These are phyloP conservation scores for Porcisia hertigi DNA, from an alignment of 208 protist genomes.

Conservation along the genomic window DNA sequence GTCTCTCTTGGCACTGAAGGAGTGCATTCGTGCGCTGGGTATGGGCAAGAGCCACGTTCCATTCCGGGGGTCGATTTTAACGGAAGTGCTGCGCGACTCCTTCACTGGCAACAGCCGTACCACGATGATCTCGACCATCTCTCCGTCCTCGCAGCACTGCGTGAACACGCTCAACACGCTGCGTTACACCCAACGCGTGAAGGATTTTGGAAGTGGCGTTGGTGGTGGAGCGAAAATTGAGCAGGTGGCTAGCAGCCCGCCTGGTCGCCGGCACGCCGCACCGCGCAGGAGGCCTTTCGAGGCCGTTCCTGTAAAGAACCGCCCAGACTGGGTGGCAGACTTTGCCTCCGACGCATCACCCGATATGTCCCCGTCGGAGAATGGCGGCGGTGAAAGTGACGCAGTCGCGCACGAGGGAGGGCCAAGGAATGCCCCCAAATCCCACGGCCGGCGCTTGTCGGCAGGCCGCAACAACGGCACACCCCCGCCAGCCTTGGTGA, in stretches of 20 bases:
- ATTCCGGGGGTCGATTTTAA: slow-evolving; percentile 98
- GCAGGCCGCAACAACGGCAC: slow-evolving; percentile 21
- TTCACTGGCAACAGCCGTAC: slow-evolving; percentile 97
- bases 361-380: slow-evolving; percentile 25
- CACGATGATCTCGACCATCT: slow-evolving; percentile 97
- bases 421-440: slow-evolving; percentile 10
- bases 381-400: slow-evolving; percentile 10
- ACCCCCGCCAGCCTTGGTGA: slow-evolving; percentile 23
- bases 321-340: slow-evolving; percentile 82
- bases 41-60: slow-evolving; percentile 96
- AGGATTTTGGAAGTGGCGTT: slow-evolving; percentile 81
- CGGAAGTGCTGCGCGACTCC: slow-evolving; percentile 95
- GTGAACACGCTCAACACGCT: slow-evolving; percentile 99
- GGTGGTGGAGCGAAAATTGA: slow-evolving; percentile 49
- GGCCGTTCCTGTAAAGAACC: slow-evolving; percentile 41
- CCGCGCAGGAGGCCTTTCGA: slow-evolving; percentile 47
- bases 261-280: slow-evolving; percentile 16
- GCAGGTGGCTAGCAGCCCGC: slow-evolving; percentile 38
- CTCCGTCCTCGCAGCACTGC: slow-evolving; percentile 82
- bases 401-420: not conserved
- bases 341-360: slow-evolving; percentile 44
- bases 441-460: slow-evolving; percentile 18
- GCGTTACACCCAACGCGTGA: slow-evolving; percentile 97
- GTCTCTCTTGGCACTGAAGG: slow-evolving; percentile 97
- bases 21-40: slow-evolving; percentile 98